A percentile compares a stretch with the other conserved stretches of the same genome.
Evolutionary conservation across 2,329 filamentous ascomycete species (phyloP).

Genomic region (Emmonsiellopsis sp.): DNA sequence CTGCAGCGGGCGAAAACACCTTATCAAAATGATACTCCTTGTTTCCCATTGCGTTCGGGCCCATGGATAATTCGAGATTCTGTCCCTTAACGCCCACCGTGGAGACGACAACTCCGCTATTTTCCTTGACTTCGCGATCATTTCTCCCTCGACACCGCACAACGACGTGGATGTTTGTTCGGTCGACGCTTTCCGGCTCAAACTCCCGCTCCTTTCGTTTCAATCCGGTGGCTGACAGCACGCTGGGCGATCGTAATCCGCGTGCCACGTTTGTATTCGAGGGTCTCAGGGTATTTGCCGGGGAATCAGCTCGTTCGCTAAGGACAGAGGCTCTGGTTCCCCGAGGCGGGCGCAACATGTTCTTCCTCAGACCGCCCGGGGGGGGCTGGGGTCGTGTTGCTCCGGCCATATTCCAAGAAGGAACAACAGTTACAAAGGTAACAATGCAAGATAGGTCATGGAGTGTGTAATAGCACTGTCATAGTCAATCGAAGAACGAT

Average conservation of each 20-base stretch:
- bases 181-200: conserved; percentile 46
- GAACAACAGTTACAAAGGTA: neutral
- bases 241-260: conserved; percentile 31
- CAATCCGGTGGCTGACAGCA: conserved; percentile 46
- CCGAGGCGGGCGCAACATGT: conserved; percentile 42
- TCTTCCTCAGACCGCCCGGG: conserved; percentile 38
- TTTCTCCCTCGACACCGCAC: conserved; percentile 89
- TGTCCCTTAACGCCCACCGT: conserved; percentile 85
- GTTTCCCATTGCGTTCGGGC: conserved; percentile 82
- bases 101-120: conserved; percentile 82
- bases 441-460: neutral
- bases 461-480: neutral
- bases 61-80: conserved; percentile 80
- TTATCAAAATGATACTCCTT: conserved; percentile 97
- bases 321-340: conserved; percentile 45
- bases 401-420: conserved; percentile 8
- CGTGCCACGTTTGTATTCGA: conserved; percentile 33
- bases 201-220: conserved; percentile 87
- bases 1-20: conserved; percentile 89
- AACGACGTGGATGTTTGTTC: conserved; percentile 93
- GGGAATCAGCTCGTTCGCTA: conserved; percentile 54
- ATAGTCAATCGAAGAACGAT: neutral
- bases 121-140: conserved; percentile 86
- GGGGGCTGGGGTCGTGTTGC: conserved; percentile 8
- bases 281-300: conserved; percentile 60